Evolutionary conservation across 768 basidiomycete genomes (phyloP), one percentile per base, ranked within the genome.

Genomic region (Lentinula detonsa): DNA sequence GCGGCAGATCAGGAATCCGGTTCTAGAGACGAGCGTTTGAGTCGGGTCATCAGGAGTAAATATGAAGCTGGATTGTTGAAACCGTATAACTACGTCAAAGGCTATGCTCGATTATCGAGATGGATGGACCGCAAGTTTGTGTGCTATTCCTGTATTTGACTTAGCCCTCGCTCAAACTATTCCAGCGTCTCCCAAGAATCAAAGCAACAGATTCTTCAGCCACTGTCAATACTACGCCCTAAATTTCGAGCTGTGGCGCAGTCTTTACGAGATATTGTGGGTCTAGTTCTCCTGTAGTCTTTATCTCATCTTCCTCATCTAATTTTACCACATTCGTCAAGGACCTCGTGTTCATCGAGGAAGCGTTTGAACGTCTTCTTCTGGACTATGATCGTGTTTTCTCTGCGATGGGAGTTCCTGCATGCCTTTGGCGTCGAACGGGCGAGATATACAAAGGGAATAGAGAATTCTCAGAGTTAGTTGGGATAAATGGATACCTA

Each of bases 391-490:
- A 98, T 71, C 88, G 95, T 23, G 93, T 91, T 13, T 93, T 93
- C 74, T 88, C 88, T 57, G 94, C 93, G 0, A 98, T 99, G 89
- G 95, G 93, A 37, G 94, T 98, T 3, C 96, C 96, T 0, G 95
- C 95, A 0, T 99, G 96, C 65, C 81, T 98, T 5, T 98, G 96
- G 96, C 81, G 95, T 31, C 79, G 96, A 52, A 99, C 96, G 2
- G 96, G 96, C 37, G 95, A 98, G 76, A 98, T 98, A 64, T 98
- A 98, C 80, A 98, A 98, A 73, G 95, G 90, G 48, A 99, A 99
- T 70, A 84, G 93, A 59, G 95, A 96, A 74, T 98, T 99, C 71
- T 88, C 93, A 5, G 92, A 93, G 68, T 78, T 98, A 7, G 84
- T 97, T 35, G 88, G 95, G 21, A 81, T 97, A 34, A 91, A 94